phyloP scores from a whole-genome alignment of 805 yeast species.

The Wickerhamiella slavikovae region DNA sequence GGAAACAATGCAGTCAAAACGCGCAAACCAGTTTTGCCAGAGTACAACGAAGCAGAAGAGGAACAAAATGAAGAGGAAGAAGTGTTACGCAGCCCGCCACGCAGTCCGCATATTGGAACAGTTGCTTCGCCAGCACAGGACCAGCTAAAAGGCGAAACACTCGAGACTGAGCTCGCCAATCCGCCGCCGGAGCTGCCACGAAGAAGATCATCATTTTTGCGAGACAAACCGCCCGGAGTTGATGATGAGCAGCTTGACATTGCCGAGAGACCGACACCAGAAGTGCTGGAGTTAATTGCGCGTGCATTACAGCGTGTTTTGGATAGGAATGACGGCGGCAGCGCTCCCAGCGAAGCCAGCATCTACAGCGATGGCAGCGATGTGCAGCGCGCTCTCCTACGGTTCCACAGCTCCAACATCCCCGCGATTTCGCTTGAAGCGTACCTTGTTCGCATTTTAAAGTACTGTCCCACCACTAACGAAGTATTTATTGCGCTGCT shows the following conservation, averaged over 20 bases:
- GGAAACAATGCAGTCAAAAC: too few relatives aligned
- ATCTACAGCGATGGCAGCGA: conserved; percentile 10
- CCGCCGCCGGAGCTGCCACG: background rate
- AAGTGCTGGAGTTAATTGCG: conserved; percentile 65
- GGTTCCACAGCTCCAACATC: conserved; percentile 88
- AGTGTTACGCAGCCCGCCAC: too few relatives aligned
- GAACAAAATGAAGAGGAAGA: too few relatives aligned
- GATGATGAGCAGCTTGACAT: conserved; percentile 28
- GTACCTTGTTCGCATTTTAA: conserved; percentile 71
- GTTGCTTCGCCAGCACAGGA: too few relatives aligned
- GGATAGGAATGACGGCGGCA: conserved; percentile 55
- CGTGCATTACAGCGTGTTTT: conserved; percentile 70
- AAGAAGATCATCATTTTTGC: background rate
- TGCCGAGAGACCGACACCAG: conserved; percentile 64
- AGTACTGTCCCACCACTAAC: conserved; percentile 96
- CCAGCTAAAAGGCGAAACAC: too few relatives aligned
- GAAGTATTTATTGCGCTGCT: conserved; percentile 80
- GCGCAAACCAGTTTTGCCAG: too few relatives aligned
- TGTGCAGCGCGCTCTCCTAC: conserved; percentile 29
- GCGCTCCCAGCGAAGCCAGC: conserved; percentile 10
- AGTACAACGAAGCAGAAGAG: too few relatives aligned
- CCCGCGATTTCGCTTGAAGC: conserved; percentile 91
- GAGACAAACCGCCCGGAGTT: background rate
- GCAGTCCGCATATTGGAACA: too few relatives aligned
- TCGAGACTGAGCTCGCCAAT: too few relatives aligned